Percentiles rank a stretch among this genome's conserved stretches.
These are phyloP conservation scores for Penicillium sp. DNA, from an alignment of 2,329 filamentous ascomycete species.

Conservation along the genomic window DNA sequence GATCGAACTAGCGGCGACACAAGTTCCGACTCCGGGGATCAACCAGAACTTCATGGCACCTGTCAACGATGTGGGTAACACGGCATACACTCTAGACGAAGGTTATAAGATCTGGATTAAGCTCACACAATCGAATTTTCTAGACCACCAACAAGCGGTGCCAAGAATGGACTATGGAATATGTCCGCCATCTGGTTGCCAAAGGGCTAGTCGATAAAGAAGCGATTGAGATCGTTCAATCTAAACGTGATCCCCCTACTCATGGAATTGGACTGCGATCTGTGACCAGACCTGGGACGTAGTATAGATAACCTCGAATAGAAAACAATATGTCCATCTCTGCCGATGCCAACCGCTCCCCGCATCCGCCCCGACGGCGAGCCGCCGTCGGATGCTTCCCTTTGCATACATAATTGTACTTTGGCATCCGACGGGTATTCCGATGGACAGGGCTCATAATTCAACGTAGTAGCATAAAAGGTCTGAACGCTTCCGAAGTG, in stretches of 20 bases:
- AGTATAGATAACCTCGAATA: neutral
- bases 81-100: neutral
- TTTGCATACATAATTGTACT: neutral
- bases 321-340: neutral
- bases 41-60: conserved; percentile 34
- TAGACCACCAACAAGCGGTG: conserved; percentile 32
- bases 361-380: conserved; percentile 6
- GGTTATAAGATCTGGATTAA: neutral
- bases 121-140: neutral
- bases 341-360: neutral
- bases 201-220: conserved; percentile 18
- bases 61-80: conserved; percentile 29
- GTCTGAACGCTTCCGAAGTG: conserved; percentile 4
- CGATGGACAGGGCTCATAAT: neutral
- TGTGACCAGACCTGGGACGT: neutral
- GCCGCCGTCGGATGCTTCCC: neutral
- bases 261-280: conserved; percentile 27
- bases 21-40: conserved; percentile 27
- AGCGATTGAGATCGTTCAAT: conserved; percentile 27
- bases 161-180: conserved; percentile 36
- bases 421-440: neutral
- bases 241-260: conserved; percentile 27
- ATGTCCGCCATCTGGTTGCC: conserved; percentile 23
- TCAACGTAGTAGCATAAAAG: neutral
- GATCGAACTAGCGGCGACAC: conserved; percentile 26